Evolutionary conservation across 1,139 yeast species (phyloP), one percentile per base, ranked within the genome.

Genomic region (Blastobotrys indianensis): DNA sequence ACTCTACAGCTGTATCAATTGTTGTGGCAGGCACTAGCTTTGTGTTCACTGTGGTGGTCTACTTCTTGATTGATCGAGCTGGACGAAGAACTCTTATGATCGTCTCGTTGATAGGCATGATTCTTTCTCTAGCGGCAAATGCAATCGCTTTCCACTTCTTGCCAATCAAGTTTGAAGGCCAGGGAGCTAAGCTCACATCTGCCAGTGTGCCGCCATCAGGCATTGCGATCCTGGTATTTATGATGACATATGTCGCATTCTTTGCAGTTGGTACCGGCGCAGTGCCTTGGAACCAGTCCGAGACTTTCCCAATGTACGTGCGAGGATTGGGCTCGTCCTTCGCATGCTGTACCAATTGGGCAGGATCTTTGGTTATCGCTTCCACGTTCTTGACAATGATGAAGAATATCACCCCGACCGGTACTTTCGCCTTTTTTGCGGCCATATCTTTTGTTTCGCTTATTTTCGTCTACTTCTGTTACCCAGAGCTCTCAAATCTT

Each of bases 261-360:
- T 90, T 88, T 63, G 95, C 97, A 37, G 72, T 86, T 54, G 97
- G 97, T 57, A 85, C 88, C 56, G 98, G 98, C 66, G 87, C 90
- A 63, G 90, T 87, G 50, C 97, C 98, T 42, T 90, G 98, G 98
- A 95, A 92, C 60, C 97, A 94, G 61, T 85, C 92, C 45, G 98
- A 90, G 67, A 71, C 88, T 58, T 87, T 90, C 70, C 92, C 97
- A 25, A 95, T 88, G 72, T 78, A 80, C 54, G 97, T 90, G 34
- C 79, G 98, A 64, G 94, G 96, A 46, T 76, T 87, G 38, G 98
- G 97, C 49, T 82, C 88, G 2, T 85, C 95, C 55, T 82, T 79
- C 58, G 90, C 97, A 2, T 85, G 97, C n/a, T 87, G 90, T 28
- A 82, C 92, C 39, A 92, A 92, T 70, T 92, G 98, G 98, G 80